Conservation (phyloP, 139 green algal species). For the Haematococcus sp. region DNA sequence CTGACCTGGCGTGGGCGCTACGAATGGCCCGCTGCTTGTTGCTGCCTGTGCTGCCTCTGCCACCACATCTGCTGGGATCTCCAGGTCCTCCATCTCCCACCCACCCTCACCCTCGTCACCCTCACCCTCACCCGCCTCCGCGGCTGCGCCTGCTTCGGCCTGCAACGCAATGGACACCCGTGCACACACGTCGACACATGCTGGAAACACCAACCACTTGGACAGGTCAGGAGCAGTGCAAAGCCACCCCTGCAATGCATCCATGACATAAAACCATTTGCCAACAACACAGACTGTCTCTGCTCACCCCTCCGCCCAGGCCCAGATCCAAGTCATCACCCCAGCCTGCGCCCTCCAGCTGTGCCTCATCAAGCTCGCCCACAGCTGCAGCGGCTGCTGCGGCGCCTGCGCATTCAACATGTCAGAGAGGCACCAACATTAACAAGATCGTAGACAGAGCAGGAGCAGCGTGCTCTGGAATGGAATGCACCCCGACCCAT, state of each 20-base stretch:
- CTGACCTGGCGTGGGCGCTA: slow-evolving; percentile 63
- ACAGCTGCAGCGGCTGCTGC: slow-evolving; percentile 37
- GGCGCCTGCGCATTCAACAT: too few species aligned
- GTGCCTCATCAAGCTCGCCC: slow-evolving; percentile 59
- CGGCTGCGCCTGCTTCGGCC: slow-evolving; percentile 52
- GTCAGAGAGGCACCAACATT: too few species aligned
- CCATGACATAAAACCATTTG: too few species aligned
- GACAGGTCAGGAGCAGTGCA: too few species aligned
- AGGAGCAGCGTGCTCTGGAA: too few species aligned
- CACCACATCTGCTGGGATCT: slow-evolving; percentile 68
- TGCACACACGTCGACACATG: too few species aligned
- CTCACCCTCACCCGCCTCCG: slow-evolving; percentile 39
- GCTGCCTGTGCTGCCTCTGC: slow-evolving; percentile 31
- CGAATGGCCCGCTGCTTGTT: slow-evolving; percentile 59
- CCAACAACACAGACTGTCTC: background rate
- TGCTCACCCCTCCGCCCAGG: background rate
- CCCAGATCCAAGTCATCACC: slow-evolving; percentile 74
- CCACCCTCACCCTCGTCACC: slow-evolving; percentile 61
- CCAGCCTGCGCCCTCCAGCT: slow-evolving; percentile 73
- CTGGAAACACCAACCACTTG: too few species aligned
- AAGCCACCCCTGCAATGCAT: background rate
- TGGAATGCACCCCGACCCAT: too few species aligned
- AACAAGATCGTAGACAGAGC: too few species aligned
- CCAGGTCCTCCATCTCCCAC: slow-evolving; percentile 97
- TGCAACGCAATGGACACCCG: too few species aligned